phyloP scores from a whole-genome alignment of 768 basidiomycete genomes.

The Termitomyces sp. region DNA sequence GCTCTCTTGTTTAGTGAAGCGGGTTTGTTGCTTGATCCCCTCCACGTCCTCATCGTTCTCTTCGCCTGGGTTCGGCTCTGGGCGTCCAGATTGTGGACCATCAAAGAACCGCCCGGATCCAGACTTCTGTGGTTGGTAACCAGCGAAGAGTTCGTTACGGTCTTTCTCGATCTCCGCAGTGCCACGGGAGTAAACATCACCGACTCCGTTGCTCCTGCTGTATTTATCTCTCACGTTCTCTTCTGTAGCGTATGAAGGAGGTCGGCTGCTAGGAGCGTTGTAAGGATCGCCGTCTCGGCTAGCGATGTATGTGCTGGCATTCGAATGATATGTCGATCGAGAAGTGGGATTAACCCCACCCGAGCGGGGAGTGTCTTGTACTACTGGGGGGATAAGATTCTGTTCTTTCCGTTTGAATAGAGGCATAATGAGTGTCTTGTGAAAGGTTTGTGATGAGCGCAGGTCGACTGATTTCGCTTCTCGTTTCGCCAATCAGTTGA shows the following conservation, averaged over 20 bases:
- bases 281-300: constrained; percentile 55
- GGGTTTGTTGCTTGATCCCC: constrained; percentile 90
- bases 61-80: constrained; percentile 52
- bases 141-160: constrained; percentile 70
- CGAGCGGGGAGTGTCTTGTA: constrained; percentile 27
- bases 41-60: constrained; percentile 88
- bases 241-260: constrained; percentile 10
- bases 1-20: constrained; percentile 87
- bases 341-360: constrained; percentile 28
- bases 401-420: constrained; percentile 67
- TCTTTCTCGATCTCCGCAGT: constrained; percentile 55
- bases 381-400: constrained; percentile 58
- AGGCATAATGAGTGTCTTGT: constrained; percentile 39
- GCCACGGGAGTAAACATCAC: constrained; percentile 64
- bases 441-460: constrained; percentile 1
- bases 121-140: constrained; percentile 56
- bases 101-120: constrained; percentile 69
- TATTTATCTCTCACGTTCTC: constrained; percentile 37
- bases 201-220: constrained; percentile 45
- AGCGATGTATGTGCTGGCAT: constrained; percentile 57
- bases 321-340: constrained; percentile 39
- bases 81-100: constrained; percentile 38
- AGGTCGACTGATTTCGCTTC: neutral
- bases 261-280: constrained; percentile 21
- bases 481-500: neutral